Conservation (phyloP, 495 filamentous ascomycete species). For the Trichoderma parareesei region DNA sequence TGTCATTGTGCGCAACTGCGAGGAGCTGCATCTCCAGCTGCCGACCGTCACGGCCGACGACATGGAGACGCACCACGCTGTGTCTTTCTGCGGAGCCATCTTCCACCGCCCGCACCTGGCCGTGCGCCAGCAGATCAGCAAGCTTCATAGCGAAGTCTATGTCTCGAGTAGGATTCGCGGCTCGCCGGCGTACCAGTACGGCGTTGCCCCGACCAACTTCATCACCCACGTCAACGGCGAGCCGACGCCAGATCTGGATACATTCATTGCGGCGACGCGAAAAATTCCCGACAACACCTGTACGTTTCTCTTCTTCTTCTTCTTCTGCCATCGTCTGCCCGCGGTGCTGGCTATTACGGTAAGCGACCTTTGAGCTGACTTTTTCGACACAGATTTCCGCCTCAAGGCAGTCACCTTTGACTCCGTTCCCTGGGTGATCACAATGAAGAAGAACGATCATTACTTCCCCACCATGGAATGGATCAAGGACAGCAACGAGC, state of each 20-base stretch:
- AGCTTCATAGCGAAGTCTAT: constrained; percentile 96
- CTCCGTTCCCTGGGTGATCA: constrained; percentile 93
- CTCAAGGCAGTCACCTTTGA: constrained; percentile 93
- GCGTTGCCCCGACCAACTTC: constrained; percentile 92
- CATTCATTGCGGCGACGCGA: constrained; percentile 68
- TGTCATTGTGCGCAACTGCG: constrained; percentile 74
- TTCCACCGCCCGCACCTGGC: constrained; percentile 92
- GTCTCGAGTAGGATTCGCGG: constrained; percentile 79
- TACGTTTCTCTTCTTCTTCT: constrained; percentile 24
- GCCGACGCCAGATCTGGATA: constrained; percentile 67
- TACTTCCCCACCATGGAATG: constrained; percentile 93
- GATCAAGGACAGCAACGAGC: constrained; percentile 57
- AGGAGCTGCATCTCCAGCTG: constrained; percentile 70
- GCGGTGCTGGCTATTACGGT: too few species aligned
- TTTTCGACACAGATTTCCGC: constrained; percentile 60
- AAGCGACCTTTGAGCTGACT: constrained; percentile 15
- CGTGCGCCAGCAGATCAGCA: constrained; percentile 92
- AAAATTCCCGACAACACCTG: constrained; percentile 92
- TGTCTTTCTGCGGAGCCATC: constrained; percentile 92
- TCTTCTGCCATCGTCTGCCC: neutral
- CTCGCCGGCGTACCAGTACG: constrained; percentile 85
- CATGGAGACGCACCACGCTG: constrained; percentile 81
- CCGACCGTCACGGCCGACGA: constrained; percentile 84
- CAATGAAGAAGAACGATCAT: constrained; percentile 99
- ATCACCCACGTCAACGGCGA: constrained; percentile 89